phyloP scores from a whole-genome alignment of 2,329 filamentous ascomycete species.

The Aspergillus japonicus region DNA sequence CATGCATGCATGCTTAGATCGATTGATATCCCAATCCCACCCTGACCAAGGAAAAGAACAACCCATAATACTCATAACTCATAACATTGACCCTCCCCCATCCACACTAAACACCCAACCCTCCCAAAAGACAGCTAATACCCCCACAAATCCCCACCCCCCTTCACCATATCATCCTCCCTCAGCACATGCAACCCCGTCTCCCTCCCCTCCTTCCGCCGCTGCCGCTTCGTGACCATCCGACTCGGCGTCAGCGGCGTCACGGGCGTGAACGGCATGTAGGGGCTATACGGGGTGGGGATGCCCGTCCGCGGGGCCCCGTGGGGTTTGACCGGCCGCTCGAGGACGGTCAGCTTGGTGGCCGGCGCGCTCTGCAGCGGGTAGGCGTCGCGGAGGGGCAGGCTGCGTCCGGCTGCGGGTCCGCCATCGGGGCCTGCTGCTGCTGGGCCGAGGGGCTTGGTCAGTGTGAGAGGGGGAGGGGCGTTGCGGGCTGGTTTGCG shows the following conservation, averaged over 20 bases:
- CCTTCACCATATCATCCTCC: constrained; percentile 49
- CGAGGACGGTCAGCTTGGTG: constrained; percentile 51
- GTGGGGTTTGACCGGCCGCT: constrained; percentile 38
- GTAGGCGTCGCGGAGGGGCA: constrained; percentile 47
- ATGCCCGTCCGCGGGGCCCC: constrained; percentile 48
- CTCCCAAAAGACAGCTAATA: constrained; percentile 9
- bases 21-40: too few species aligned
- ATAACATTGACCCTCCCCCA: not conserved
- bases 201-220: constrained; percentile 42
- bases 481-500: constrained; percentile 2
- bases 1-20: too few species aligned
- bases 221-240: constrained; percentile 46
- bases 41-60: too few species aligned
- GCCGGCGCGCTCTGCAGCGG: constrained; percentile 45
- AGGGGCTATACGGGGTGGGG: constrained; percentile 51
- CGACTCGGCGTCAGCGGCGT: constrained; percentile 50
- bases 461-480: constrained; percentile 34
- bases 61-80: too few species aligned
- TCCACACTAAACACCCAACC: not conserved
- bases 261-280: constrained; percentile 52
- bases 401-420: not conserved
- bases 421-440: constrained; percentile 16
- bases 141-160: constrained; percentile 49
- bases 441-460: constrained; percentile 26
- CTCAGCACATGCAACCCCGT: constrained; percentile 46